Percentiles rank a stretch among this genome's conserved stretches.
phyloP scores from a whole-genome alignment of 164 flowering plant genomes.

The Saururus chinensis region DNA sequence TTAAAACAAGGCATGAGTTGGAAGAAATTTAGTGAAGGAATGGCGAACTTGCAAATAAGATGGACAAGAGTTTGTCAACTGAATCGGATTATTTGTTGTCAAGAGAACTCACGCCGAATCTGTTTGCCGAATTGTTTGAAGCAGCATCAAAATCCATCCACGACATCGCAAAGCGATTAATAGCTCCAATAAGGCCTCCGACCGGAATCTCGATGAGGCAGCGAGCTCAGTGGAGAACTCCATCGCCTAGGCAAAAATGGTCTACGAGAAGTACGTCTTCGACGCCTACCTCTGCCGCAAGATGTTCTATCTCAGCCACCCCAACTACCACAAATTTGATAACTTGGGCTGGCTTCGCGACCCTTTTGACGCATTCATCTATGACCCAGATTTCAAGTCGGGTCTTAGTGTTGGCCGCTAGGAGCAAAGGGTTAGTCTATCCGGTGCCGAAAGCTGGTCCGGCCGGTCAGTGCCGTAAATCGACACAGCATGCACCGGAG shows the following conservation, averaged over 20 bases:
- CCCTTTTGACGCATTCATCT: constrained; percentile 31
- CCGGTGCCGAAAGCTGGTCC: no score
- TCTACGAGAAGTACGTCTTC: constrained; percentile 50
- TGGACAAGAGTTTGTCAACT: no score
- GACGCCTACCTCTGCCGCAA: constrained; percentile 49
- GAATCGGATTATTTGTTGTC: no score
- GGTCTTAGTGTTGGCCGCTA: no score
- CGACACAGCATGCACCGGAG: no score
- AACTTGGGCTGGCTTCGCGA: constrained; percentile 17
- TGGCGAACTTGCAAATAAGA: no score
- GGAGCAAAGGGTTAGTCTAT: no score
- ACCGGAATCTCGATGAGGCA: constrained; percentile 47
- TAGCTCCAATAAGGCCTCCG: constrained; percentile 42
- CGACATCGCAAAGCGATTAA: constrained; percentile 57
- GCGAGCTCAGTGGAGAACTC: constrained; percentile 27
- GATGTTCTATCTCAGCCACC: constrained; percentile 30
- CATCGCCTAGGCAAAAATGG: constrained; percentile 22
- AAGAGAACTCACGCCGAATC: no score
- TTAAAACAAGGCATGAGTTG: no score
- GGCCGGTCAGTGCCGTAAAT: no score
- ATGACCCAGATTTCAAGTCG: constrained; percentile 33
- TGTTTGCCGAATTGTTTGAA: no score
- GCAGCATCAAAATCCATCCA: constrained; percentile 29
- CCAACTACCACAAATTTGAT: constrained; percentile 1
- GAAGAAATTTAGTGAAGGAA: no score